Base-by-base conservation (phyloP, 768 basidiomycete genomes). In the Pulveroboletus sp. region DNA sequence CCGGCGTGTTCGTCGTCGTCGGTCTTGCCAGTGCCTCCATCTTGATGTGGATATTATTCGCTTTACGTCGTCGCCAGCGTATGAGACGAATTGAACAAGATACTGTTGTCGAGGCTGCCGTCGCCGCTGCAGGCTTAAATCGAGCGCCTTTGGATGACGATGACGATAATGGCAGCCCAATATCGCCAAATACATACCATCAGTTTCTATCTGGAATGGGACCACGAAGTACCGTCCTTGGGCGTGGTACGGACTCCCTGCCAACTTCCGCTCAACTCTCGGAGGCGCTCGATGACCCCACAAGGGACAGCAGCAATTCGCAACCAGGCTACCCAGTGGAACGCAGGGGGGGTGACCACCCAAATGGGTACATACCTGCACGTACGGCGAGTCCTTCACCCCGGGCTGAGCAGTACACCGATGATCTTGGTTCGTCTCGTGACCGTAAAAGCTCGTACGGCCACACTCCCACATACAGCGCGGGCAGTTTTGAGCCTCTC, bases 1-100 rank as follows among this genome's bases (percentile, higher is more conserved):
- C 86, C 1, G 95, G 89, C 39, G 89, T 93, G 8, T 98, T 96
- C 60, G 81, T 91, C 35, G 82, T 93, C 14, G 89, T 94, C 15
- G 94, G 93, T 27, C 75, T 98, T 17, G 85, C 89, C 4, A 82
- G 71, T 27, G 83, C 79, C 18, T 81, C 76, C 42, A 89, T 81
- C 47, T 60, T 82, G 36, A 72, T 89, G 42, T 89, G 81, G 77
- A 73, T 85, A 49, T 68, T 87, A 56, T 88, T 89, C 63, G 84
- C 80, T 44, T 64, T 87, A 47, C 81, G 82, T 24, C 78, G 85
- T 42, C 79, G 83, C 52, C 77, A 83, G 40, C 75, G 82, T 30
- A 80, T 76, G 37, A 75, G 69, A 31, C 72, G 75, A 43, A 65
- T 84, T n/a, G 86, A 87, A 52, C 81, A 83, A 51, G 86, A 89